A percentile compares a stretch with the other conserved stretches of the same genome.
Conservation (phyloP, 2,329 filamentous ascomycete genomes). For the Scedosporium boydii region DNA sequence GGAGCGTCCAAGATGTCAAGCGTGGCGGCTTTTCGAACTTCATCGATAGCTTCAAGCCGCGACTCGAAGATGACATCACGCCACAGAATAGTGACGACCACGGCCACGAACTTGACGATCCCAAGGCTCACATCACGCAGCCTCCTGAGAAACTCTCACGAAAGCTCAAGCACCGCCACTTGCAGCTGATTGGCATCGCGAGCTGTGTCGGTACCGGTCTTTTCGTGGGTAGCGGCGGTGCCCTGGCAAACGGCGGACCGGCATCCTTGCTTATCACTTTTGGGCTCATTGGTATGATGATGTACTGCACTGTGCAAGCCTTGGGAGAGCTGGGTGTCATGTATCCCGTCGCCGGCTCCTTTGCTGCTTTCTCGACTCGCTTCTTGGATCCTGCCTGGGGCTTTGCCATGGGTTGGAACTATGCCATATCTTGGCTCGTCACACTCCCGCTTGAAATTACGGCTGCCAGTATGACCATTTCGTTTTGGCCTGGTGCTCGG, state of each 20-base stretch:
- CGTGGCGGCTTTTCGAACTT: too few species aligned
- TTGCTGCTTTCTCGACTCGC: constrained; percentile 82
- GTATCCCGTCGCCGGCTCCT: constrained; percentile 86
- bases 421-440: constrained; percentile 80
- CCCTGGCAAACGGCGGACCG: constrained; percentile 64
- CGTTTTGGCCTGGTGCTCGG: too few species aligned
- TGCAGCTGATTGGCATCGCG: constrained; percentile 97
- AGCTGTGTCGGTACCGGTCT: constrained; percentile 85
- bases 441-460: constrained; percentile 80
- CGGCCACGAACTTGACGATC: too few species aligned
- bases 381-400: constrained; percentile 93
- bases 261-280: constrained; percentile 73
- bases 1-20: too few species aligned
- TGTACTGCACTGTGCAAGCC: constrained; percentile 87
- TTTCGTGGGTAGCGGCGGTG: constrained; percentile 72
- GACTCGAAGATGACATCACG: too few species aligned
- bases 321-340: constrained; percentile 85
- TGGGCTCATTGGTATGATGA: constrained; percentile 69
- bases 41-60: too few species aligned
- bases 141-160: too few species aligned
- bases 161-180: constrained; percentile 70
- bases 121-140: too few species aligned
- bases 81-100: too few species aligned
- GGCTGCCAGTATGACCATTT: constrained; percentile 73
- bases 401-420: constrained; percentile 94